Conservation (phyloP, 2,329 filamentous ascomycete species). For the Phialophora expanda region DNA sequence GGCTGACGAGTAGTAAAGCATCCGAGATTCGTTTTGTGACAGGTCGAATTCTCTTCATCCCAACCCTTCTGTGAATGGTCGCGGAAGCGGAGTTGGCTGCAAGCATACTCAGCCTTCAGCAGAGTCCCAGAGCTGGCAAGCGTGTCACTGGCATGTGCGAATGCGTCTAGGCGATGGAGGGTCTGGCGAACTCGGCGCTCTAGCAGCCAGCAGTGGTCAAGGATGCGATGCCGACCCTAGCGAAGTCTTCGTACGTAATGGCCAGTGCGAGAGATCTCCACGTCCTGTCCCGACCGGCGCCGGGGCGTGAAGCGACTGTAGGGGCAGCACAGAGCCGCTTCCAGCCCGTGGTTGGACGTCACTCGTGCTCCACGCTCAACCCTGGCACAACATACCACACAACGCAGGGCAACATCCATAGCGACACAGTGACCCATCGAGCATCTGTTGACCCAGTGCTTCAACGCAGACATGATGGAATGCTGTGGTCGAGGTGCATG, state of each 20-base stretch:
- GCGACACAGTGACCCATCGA: not conserved
- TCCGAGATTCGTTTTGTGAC: conserved; percentile 8
- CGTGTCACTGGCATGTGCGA: conserved; percentile 8
- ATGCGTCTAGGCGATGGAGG: not conserved
- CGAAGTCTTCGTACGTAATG: conserved; percentile 1
- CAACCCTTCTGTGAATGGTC: conserved; percentile 13
- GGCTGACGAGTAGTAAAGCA: conserved; percentile 19
- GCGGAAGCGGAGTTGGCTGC: conserved; percentile 18
- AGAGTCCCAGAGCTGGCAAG: not conserved
- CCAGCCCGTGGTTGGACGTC: conserved; percentile 13
- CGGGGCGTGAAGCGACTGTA: not conserved
- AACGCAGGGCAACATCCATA: conserved; percentile 1
- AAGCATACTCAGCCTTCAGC: not conserved
- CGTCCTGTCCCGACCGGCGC: not conserved
- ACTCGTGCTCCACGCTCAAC: not conserved
- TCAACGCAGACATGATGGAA: not conserved
- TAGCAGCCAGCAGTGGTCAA: not conserved
- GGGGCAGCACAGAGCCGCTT: conserved; percentile 11
- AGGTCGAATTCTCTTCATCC: conserved; percentile 2
- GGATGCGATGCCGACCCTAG: not conserved
- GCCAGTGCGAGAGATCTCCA: not conserved
- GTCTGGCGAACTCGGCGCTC: not conserved
- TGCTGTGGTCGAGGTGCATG: not conserved
- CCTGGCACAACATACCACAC: not conserved
- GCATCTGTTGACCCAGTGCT: not conserved